A percentile compares a stretch with the other conserved stretches of the same genome.
phyloP scores from a whole-genome alignment of 768 basidiomycete genomes.

The Serendipita sp. region DNA sequence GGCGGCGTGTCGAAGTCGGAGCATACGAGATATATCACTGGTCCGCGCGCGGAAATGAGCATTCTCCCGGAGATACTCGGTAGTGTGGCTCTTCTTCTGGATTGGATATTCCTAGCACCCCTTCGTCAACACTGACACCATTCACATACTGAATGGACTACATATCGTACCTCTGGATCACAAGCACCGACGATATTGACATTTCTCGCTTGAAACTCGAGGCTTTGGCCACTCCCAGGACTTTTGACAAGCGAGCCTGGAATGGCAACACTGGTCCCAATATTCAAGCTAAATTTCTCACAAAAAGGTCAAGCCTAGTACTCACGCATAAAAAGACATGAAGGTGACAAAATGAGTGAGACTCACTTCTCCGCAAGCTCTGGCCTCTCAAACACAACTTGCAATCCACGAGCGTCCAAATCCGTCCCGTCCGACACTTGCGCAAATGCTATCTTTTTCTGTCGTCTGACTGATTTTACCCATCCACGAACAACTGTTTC shows the following conservation, averaged over 20 bases:
- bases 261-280: slow-evolving; percentile 40
- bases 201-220: slow-evolving; percentile 35
- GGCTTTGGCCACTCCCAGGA: slow-evolving; percentile 32
- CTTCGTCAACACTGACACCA: too few relatives aligned
- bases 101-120: slow-evolving; percentile 61
- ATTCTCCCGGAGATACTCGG: slow-evolving; percentile 70
- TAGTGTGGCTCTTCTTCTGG: slow-evolving; percentile 69
- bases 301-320: background rate
- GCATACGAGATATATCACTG: slow-evolving; percentile 48
- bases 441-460: slow-evolving; percentile 79
- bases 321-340: background rate
- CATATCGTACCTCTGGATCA: slow-evolving; percentile 34
- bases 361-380: slow-evolving; percentile 18
- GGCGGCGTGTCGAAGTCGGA: slow-evolving; percentile 31
- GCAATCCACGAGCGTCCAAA: slow-evolving; percentile 30
- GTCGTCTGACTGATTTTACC: slow-evolving; percentile 70
- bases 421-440: slow-evolving; percentile 5
- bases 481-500: slow-evolving; percentile 49
- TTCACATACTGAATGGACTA: background rate
- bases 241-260: slow-evolving; percentile 31
- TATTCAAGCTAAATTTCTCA: slow-evolving; percentile 25
- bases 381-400: slow-evolving; percentile 52
- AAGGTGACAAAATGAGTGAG: background rate
- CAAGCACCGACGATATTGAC: slow-evolving; percentile 39
- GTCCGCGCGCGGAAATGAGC: slow-evolving; percentile 80